phyloP scores from a whole-genome alignment of 495 filamentous ascomycete species.

The Halenospora varia region DNA sequence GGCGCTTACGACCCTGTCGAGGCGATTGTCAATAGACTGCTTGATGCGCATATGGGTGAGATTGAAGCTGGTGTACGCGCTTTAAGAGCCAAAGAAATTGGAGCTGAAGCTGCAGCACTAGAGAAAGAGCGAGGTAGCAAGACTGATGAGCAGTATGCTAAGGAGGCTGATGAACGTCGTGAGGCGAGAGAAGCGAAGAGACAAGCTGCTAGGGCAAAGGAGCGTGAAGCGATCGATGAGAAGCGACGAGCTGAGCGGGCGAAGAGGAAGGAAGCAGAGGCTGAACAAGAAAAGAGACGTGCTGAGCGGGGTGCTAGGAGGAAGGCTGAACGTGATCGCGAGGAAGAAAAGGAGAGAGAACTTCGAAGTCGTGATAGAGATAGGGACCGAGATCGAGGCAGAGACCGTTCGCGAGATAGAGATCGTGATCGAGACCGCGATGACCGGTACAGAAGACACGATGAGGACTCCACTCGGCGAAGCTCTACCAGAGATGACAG shows the following conservation, averaged over 20 bases:
- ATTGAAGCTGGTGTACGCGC: slow-evolving; percentile 67
- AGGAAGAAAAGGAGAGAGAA: slow-evolving; percentile 29
- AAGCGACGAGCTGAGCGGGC: slow-evolving; percentile 61
- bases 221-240: slow-evolving; percentile 61
- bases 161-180: slow-evolving; percentile 61
- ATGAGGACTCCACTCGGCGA: slow-evolving; percentile 1
- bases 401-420: slow-evolving; percentile 29
- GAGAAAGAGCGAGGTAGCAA: slow-evolving; percentile 70
- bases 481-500: slow-evolving; percentile 3
- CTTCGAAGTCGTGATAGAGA: slow-evolving; percentile 19
- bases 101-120: slow-evolving; percentile 62
- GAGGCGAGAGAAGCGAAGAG: slow-evolving; percentile 54
- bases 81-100: slow-evolving; percentile 68
- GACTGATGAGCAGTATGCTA: slow-evolving; percentile 77
- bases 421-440: slow-evolving; percentile 27
- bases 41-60: slow-evolving; percentile 56
- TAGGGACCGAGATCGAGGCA: slow-evolving; percentile 29
- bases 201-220: slow-evolving; percentile 59
- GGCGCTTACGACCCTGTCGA: slow-evolving; percentile 76
- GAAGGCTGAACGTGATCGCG: slow-evolving; percentile 22
- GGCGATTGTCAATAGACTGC: slow-evolving; percentile 59
- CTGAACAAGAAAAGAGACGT: slow-evolving; percentile 50
- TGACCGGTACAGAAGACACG: neutral
- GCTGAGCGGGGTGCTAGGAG: slow-evolving; percentile 36
- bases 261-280: slow-evolving; percentile 51